Evolutionary conservation across 306 rosid genomes (phyloP).

Genomic region (Psophocarpus tetragonolobus): DNA sequence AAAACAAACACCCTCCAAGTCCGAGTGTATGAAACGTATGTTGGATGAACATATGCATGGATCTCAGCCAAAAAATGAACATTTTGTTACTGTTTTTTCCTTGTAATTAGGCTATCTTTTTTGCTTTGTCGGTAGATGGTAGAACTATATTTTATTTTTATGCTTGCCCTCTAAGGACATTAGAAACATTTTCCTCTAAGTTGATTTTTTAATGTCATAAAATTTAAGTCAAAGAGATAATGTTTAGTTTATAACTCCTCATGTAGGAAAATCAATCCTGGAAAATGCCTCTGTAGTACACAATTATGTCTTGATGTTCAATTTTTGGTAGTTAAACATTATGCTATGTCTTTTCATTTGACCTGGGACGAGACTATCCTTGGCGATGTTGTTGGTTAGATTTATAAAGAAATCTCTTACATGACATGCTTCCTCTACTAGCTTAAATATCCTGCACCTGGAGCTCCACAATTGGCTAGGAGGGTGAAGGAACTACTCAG

Average conservation of each 20-base stretch:
- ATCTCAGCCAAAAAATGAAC: neutral
- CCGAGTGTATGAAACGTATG: too few relatives aligned
- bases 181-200: neutral
- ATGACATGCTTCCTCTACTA: conserved; percentile 21
- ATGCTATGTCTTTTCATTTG: neutral
- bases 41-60: too few relatives aligned
- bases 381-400: neutral
- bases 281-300: neutral
- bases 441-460: conserved; percentile 87
- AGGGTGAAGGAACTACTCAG: conserved; percentile 67
- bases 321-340: neutral
- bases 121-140: neutral
- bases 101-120: neutral
- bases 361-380: neutral
- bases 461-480: conserved; percentile 67
- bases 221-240: neutral
- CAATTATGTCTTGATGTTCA: conserved; percentile 13
- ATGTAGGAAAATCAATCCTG: neutral
- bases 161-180: neutral
- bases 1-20: too few relatives aligned
- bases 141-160: neutral
- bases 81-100: too few relatives aligned
- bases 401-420: neutral
- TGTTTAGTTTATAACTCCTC: neutral
- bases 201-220: neutral